Evolutionary conservation across 129 eudicot genomes (phyloP).

Genomic region (Flaveria sonorensis): DNA sequence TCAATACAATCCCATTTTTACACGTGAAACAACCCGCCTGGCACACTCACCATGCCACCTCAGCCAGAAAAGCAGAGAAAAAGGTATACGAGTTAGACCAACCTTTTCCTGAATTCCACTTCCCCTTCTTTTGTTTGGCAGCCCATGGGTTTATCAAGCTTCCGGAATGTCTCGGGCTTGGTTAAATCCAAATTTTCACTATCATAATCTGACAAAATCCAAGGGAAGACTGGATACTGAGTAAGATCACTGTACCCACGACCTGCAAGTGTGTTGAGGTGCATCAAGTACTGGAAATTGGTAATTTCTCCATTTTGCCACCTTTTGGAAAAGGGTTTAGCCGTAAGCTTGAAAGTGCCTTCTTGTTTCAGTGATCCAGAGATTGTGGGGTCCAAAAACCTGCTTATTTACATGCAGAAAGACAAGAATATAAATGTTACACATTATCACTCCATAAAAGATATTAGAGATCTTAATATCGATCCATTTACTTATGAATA

Average conservation of each 20-base stretch:
- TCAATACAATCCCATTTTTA: neutral
- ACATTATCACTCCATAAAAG: neutral
- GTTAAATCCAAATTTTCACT: constrained; percentile 73
- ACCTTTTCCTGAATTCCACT: constrained; percentile 91
- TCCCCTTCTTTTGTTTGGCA: constrained; percentile 91
- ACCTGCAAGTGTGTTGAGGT: constrained; percentile 94
- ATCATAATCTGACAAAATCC: constrained; percentile 95
- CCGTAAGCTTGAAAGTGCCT: constrained; percentile 77
- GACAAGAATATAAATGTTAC: constrained; percentile 2
- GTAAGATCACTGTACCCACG: constrained; percentile 99
- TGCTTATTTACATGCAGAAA: constrained; percentile 11
- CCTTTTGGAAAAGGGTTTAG: constrained; percentile 89
- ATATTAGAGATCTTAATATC: neutral
- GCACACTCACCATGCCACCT: neutral
- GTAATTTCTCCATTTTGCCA: constrained; percentile 99
- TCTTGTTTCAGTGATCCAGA: constrained; percentile 92
- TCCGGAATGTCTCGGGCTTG: constrained; percentile 84
- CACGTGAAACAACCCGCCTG: neutral
- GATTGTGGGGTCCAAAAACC: constrained; percentile 75
- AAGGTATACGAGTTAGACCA: constrained; percentile 19
- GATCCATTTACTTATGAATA: neutral
- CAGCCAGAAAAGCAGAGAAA: neutral
- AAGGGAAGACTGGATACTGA: constrained; percentile 98
- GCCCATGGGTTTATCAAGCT: constrained; percentile 96
- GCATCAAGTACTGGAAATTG: constrained; percentile 97